phyloP scores from a whole-genome alignment of 371 early-diverging fungal genomes.

The Funneliformis caledonium region DNA sequence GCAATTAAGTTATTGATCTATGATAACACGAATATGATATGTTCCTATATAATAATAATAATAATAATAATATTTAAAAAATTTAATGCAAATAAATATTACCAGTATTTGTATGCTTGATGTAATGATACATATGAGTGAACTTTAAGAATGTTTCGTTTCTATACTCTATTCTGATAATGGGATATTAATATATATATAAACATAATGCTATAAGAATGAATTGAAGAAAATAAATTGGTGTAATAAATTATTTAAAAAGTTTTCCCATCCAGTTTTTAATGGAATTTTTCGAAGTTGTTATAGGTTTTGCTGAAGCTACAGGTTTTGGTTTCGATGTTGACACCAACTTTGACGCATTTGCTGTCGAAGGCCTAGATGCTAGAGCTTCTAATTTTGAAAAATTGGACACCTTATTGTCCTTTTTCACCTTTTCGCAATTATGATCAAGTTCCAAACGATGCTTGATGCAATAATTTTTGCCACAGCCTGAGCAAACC shows the following conservation, averaged over 20 bases:
- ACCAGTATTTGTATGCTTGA: no score
- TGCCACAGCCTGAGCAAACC: conserved; percentile 59
- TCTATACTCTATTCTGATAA: no score
- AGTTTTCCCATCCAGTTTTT: conserved; percentile 32
- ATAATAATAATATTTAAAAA: neutral
- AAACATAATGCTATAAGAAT: neutral
- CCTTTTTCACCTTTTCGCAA: conserved; percentile 45
- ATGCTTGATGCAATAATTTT: conserved; percentile 70
- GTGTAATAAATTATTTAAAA: neutral
- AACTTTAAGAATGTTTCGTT: neutral
- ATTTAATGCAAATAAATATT: neutral
- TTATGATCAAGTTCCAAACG: conserved; percentile 64
- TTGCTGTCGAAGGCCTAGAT: neutral
- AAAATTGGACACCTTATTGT: neutral
- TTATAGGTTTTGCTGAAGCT: neutral
- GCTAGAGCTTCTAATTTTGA: neutral
- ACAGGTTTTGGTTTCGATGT: neutral
- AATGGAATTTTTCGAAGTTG: neutral
- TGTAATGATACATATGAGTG: neutral
- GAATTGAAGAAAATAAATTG: neutral
- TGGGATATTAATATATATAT: neutral
- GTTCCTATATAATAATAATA: neutral
- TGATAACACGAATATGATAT: no score
- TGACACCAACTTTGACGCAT: neutral
- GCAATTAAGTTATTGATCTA: no score